A percentile compares a stretch with the other conserved stretches of the same genome.
Evolutionary conservation across 768 basidiomycete species (phyloP).

Genomic region (Tricholoma sp.): DNA sequence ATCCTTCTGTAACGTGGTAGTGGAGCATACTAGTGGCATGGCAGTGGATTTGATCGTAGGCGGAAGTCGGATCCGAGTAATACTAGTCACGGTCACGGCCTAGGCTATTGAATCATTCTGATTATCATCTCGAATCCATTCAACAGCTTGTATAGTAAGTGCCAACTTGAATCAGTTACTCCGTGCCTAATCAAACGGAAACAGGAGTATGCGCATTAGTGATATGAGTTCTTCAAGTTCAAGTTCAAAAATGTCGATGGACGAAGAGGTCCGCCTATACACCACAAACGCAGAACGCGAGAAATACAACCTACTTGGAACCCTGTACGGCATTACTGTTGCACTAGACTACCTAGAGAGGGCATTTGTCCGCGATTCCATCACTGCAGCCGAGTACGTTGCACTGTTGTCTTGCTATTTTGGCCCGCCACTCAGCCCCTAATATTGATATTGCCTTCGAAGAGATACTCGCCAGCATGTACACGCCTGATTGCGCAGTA

Average conservation of each 20-base stretch:
- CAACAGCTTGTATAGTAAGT: no score
- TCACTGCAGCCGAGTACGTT: slow-evolving; percentile 85
- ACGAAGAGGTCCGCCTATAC: slow-evolving; percentile 90
- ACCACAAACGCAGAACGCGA: slow-evolving; percentile 87
- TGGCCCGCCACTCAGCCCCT: slow-evolving; percentile 18
- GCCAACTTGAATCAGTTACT: no score
- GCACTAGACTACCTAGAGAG: slow-evolving; percentile 92
- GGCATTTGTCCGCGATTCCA: slow-evolving; percentile 91
- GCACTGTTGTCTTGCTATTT: slow-evolving; percentile 1
- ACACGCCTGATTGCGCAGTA: slow-evolving; percentile 92
- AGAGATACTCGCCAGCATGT: slow-evolving; percentile 96
- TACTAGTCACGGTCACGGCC: no score
- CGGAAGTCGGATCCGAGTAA: no score
- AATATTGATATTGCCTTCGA: slow-evolving; percentile 16
- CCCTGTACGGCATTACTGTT: slow-evolving; percentile 87
- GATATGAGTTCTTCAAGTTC: slow-evolving; percentile 8
- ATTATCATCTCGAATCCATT: no score
- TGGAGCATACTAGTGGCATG: no score
- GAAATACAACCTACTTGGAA: slow-evolving; percentile 80
- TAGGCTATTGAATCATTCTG: no score
- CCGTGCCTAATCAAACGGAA: no score
- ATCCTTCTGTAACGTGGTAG: no score
- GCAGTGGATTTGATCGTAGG: no score
- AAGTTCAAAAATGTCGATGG: slow-evolving; percentile 42
- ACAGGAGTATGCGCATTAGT: neutral